Evolutionary conservation across 2,329 filamentous ascomycete species (phyloP), one percentile per base, ranked within the genome.

Genomic region (Didymella exigua): DNA sequence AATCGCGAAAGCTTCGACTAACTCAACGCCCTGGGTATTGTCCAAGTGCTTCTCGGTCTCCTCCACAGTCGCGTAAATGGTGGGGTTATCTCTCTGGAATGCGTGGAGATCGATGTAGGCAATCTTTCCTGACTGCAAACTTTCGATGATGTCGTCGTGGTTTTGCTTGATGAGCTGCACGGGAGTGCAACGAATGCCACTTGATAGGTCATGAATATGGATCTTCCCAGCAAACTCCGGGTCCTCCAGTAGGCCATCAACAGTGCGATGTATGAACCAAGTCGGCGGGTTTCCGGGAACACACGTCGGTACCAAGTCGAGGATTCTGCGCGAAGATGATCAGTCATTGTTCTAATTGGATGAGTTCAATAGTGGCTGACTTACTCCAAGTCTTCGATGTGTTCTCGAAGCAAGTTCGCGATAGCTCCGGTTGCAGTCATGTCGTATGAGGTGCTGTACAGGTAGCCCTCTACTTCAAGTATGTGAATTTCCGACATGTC

Each of bases 231-330:
- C 23, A 10, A 67, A 23, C 21, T 60, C 41, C 19, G 46, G 27
- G 0, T 46, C 45, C 1, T 56, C 38, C 14, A 63, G n/a, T 9
- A 61, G n/a, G 8, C 29, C 34, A 6, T 65, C 30, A 10, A 69
- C 13, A 30, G 36, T 52, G 10, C 48, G 54, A 13, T 49, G 50
- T 30, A 68, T 59, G 23, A 65, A 65, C 67, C 68, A 72, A 31
- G 30, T 29, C 10, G 71, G 69, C 8, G 70, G 68, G 10, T 44
- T 49, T 4, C 67, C 66, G 14, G 60, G 55, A 5, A 73, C 30
- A 18, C 59, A 38, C 27, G 52, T 46, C 11, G 70, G 42, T 11
- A 30, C 29, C 14, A 73, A 46, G 5, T 55, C 44, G 7, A 65
- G 26, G 19, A 53, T 37, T 23, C 66, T 69, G 19, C 8, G n/a